These are phyloP conservation scores for Collybia nuda DNA, from an alignment of 768 basidiomycete species.

Conservation along the genomic window DNA sequence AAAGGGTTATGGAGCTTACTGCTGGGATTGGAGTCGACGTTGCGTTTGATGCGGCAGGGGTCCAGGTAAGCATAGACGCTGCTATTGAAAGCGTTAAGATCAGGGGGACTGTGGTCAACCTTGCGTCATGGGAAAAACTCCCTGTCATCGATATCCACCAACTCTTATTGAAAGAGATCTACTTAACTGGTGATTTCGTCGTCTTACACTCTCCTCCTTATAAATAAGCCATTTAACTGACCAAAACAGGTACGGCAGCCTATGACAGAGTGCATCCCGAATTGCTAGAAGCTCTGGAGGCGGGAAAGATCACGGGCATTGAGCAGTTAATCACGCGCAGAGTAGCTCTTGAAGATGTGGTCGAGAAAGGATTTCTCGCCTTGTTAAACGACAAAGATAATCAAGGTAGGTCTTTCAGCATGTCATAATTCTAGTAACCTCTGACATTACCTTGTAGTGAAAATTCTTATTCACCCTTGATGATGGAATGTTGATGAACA, in stretches of 20 bases:
- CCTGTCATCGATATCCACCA: constrained; percentile 34
- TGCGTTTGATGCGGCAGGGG: constrained; percentile 47
- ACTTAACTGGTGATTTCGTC: constrained; percentile 31
- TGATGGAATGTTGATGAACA: too few relatives aligned
- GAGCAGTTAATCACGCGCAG: constrained; percentile 39
- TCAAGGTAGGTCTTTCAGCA: constrained; percentile 28
- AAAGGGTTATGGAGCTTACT: constrained; percentile 23
- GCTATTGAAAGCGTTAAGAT: constrained; percentile 34
- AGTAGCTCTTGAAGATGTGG: constrained; percentile 37
- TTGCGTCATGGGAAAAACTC: constrained; percentile 42
- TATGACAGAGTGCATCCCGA: constrained; percentile 38
- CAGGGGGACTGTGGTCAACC: constrained; percentile 36
- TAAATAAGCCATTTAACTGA: too few relatives aligned
- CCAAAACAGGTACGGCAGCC: constrained; percentile 26
- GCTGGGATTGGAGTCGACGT: constrained; percentile 38
- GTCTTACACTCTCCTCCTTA: background rate
- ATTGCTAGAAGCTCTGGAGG: constrained; percentile 32
- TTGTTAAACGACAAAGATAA: constrained; percentile 36
- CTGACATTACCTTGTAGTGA: constrained; percentile 21
- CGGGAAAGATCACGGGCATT: constrained; percentile 34
- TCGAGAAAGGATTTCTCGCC: constrained; percentile 37
- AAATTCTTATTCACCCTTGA: constrained; percentile 32
- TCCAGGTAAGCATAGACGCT: constrained; percentile 33
- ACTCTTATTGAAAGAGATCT: constrained; percentile 36
- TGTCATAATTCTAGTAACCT: background rate